Percentiles rank a stretch among this genome's conserved stretches.
Evolutionary conservation across 2,329 filamentous ascomycete genomes (phyloP).

Genomic region (Fusarium camptoceras): DNA sequence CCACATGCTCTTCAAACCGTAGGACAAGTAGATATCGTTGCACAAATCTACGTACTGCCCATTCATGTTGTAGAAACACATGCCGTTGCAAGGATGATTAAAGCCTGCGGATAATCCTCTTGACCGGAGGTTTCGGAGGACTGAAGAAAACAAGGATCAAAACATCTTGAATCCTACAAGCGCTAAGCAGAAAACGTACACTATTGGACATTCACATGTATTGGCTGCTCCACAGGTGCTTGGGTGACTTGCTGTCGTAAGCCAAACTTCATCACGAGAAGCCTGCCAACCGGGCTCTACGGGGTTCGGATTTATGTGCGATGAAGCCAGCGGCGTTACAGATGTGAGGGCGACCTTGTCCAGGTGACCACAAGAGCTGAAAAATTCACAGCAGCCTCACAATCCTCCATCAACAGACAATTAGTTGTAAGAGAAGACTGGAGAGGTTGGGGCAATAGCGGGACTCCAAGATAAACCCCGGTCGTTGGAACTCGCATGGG

Average conservation of each 20-base stretch:
- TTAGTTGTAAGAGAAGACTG: not conserved
- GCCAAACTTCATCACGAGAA: slow-evolving; percentile 11
- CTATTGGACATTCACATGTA: slow-evolving; percentile 29
- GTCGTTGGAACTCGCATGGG: slow-evolving; percentile 21
- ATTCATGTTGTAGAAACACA: slow-evolving; percentile 12
- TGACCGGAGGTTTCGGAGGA: slow-evolving; percentile 36
- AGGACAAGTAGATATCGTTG: not conserved
- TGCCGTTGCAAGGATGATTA: slow-evolving; percentile 6
- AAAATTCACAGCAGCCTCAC: not conserved
- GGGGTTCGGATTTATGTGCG: slow-evolving; percentile 1
- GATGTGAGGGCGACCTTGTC: not conserved
- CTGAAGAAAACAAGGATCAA: slow-evolving; percentile 25
- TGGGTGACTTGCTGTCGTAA: slow-evolving; percentile 15
- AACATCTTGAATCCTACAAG: slow-evolving; percentile 14
- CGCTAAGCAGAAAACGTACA: slow-evolving; percentile 32
- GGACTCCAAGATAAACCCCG: slow-evolving; percentile 21
- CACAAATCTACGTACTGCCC: not conserved
- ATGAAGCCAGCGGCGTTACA: slow-evolving; percentile 17
- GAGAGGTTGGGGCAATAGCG: slow-evolving; percentile 20
- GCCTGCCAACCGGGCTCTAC: slow-evolving; percentile 4
- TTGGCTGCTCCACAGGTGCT: slow-evolving; percentile 33
- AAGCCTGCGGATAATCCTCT: slow-evolving; percentile 18
- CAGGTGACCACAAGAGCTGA: slow-evolving; percentile 19
- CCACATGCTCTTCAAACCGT: not conserved
- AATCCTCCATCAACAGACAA: not conserved